These are phyloP conservation scores for Pythium diclinum DNA, from an alignment of 352 stramenopile species.

Conservation along the genomic window DNA sequence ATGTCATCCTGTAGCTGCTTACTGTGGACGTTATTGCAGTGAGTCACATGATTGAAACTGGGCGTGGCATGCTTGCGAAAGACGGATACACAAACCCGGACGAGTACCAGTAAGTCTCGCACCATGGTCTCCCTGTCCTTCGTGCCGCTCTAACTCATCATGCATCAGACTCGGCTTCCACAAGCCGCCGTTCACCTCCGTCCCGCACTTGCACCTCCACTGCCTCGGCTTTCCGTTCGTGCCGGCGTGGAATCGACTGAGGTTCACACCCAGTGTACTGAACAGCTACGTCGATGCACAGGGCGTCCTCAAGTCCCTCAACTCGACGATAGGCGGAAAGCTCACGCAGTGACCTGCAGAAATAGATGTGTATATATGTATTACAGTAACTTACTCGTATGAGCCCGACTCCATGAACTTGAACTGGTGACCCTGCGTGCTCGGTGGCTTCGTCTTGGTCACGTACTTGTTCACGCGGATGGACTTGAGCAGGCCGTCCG, in stretches of 20 bases:
- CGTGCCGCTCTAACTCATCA: constrained; percentile 3
- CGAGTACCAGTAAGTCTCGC: constrained; percentile 16
- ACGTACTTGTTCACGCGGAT: constrained; percentile 86
- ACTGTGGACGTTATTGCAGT: constrained; percentile 27
- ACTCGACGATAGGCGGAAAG: not conserved
- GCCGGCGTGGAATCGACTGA: constrained; percentile 56
- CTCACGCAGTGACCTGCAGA: not conserved
- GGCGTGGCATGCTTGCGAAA: constrained; percentile 43
- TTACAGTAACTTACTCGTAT: constrained; percentile 42
- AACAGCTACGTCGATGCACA: constrained; percentile 59
- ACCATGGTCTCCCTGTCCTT: not conserved
- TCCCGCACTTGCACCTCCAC: constrained; percentile 73
- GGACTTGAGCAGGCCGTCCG: constrained; percentile 76
- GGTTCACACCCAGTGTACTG: constrained; percentile 54
- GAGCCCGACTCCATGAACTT: constrained; percentile 85
- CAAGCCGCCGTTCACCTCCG: constrained; percentile 60
- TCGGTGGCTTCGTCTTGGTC: constrained; percentile 72
- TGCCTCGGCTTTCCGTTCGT: constrained; percentile 65
- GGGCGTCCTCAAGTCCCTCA: constrained; percentile 33
- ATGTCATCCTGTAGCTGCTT: not conserved
- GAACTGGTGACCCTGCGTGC: constrained; percentile 76
- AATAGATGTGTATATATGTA: constrained; percentile 3
- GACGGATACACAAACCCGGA: constrained; percentile 34
- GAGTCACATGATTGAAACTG: constrained; percentile 53
- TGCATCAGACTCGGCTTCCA: constrained; percentile 67